phyloP scores from a whole-genome alignment of 495 filamentous ascomycete genomes.

The Podospora didyma region DNA sequence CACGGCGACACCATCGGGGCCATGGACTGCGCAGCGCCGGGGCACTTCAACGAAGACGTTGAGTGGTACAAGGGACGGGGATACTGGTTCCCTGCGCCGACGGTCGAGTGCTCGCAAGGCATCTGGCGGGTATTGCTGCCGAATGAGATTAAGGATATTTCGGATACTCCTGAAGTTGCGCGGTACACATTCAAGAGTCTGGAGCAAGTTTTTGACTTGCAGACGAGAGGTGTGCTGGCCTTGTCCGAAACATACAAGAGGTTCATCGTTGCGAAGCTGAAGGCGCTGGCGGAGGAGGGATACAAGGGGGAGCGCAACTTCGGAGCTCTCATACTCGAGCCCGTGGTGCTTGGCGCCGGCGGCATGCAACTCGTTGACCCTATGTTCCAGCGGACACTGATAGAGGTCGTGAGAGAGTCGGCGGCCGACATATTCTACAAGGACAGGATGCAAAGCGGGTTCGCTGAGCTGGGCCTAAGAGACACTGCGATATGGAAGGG shows the following conservation, averaged over 20 bases:
- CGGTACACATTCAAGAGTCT: too few species aligned
- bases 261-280: constrained; percentile 53
- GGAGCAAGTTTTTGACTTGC: too few species aligned
- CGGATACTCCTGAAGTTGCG: too few species aligned
- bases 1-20: constrained; percentile 80
- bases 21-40: constrained; percentile 75
- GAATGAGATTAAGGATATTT: too few species aligned
- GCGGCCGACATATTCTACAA: constrained; percentile 29
- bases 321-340: constrained; percentile 71
- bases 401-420: constrained; percentile 53
- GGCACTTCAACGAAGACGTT: constrained; percentile 67
- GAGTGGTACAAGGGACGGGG: constrained; percentile 75
- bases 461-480: too few species aligned
- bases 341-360: constrained; percentile 69
- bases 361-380: constrained; percentile 78
- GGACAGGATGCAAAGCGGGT: too few species aligned
- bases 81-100: constrained; percentile 72
- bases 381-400: constrained; percentile 67
- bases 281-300: constrained; percentile 41
- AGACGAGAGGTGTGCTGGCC: too few species aligned
- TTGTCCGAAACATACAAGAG: constrained; percentile 41
- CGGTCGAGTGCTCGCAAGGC: constrained; percentile 58
- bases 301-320: constrained; percentile 62
- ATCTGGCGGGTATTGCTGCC: constrained; percentile 42
- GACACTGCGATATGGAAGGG: too few species aligned